phyloP scores from a whole-genome alignment of 768 basidiomycete genomes.

The Suillus variegatus region DNA sequence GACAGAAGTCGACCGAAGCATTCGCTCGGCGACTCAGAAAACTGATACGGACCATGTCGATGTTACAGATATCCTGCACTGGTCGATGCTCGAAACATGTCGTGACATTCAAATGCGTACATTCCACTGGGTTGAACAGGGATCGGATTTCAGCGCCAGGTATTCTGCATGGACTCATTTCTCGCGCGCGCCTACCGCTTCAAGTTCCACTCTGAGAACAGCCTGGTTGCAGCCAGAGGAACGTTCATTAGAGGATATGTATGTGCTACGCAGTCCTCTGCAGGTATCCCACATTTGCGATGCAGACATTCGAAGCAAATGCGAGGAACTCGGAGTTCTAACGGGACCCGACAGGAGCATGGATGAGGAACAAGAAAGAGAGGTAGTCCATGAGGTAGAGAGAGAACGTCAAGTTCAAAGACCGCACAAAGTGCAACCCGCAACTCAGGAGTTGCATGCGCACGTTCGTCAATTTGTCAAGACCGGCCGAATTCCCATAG shows the following conservation, averaged over 20 bases:
- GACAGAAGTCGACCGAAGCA: constrained; percentile 37
- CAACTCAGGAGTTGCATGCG: constrained; percentile 22
- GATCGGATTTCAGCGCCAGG: constrained; percentile 20
- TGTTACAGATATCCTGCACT: constrained; percentile 39
- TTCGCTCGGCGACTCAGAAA: constrained; percentile 30
- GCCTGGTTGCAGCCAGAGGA: constrained; percentile 45
- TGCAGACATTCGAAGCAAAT: constrained; percentile 18
- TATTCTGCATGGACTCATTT: constrained; percentile 20
- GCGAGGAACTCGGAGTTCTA: constrained; percentile 19
- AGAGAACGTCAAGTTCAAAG: constrained; percentile 41
- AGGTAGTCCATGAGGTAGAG: constrained; percentile 47
- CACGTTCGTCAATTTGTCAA: constrained; percentile 27
- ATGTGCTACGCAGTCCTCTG: constrained; percentile 10
- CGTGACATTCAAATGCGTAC: constrained; percentile 38
- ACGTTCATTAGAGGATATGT: constrained; percentile 38
- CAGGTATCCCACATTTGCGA: not conserved
- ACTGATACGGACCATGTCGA: not conserved
- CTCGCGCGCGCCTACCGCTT: not conserved
- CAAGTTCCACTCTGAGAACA: constrained; percentile 6
- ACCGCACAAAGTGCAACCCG: constrained; percentile 28
- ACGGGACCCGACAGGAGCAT: constrained; percentile 23
- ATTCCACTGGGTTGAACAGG: constrained; percentile 46
- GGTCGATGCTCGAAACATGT: constrained; percentile 49
- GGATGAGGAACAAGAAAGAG: constrained; percentile 54
- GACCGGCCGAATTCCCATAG: constrained; percentile 27